phyloP scores from a whole-genome alignment of 306 rosid genomes.

The Gillenia trifoliata region DNA sequence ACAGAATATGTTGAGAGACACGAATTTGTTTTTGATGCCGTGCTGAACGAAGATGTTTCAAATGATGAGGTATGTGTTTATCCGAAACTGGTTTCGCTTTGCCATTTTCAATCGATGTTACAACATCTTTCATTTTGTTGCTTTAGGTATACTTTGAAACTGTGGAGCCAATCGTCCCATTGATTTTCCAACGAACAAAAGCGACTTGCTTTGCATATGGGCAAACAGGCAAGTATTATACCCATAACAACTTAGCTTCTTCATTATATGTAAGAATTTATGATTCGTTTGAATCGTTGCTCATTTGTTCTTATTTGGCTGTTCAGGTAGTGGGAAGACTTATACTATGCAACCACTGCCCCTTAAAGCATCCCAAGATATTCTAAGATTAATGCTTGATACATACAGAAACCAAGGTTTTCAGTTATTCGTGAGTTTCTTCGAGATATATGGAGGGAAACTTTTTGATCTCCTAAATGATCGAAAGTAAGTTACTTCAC shows the following conservation, averaged over 20 bases:
- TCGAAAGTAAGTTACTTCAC: conserved; percentile 52
- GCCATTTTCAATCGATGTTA: conserved; percentile 17
- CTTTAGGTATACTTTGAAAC: conserved; percentile 66
- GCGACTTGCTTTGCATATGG: conserved; percentile 94
- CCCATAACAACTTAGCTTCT: background rate
- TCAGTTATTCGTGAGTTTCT: conserved; percentile 72
- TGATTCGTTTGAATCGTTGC: background rate
- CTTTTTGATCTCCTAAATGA: conserved; percentile 84
- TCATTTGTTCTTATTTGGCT: conserved; percentile 7
- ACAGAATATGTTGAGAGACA: conserved; percentile 72
- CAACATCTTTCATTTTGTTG: conserved; percentile 5
- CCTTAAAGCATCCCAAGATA: conserved; percentile 74
- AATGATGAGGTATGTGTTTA: conserved; percentile 66
- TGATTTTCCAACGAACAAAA: conserved; percentile 72
- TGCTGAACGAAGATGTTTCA: conserved; percentile 71
- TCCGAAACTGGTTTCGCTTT: conserved; percentile 14
- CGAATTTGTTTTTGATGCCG: conserved; percentile 75
- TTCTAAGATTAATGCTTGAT: conserved; percentile 55
- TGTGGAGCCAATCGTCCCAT: conserved; percentile 74
- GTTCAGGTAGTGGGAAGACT: conserved; percentile 77
- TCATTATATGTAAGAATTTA: background rate
- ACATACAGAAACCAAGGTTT: conserved; percentile 68
- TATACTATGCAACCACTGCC: conserved; percentile 90
- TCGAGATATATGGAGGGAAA: conserved; percentile 83
- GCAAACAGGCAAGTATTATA: conserved; percentile 60